phyloP scores from a whole-genome alignment of 805 yeast genomes.

The Alloascoidea africana region DNA sequence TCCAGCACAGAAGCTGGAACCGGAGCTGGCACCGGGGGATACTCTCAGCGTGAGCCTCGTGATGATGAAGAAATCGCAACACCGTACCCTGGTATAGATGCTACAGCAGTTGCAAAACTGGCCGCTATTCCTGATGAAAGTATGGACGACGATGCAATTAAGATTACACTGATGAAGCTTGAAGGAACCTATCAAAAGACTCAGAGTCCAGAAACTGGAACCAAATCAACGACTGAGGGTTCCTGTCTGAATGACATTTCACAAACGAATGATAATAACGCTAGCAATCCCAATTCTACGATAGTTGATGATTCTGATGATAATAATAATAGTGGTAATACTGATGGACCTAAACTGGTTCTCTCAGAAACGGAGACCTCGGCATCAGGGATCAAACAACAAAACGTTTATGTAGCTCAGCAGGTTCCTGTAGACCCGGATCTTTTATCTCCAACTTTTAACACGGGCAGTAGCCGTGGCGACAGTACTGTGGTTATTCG shows the following conservation, averaged over 20 bases:
- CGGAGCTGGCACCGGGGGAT: conserved; percentile 13
- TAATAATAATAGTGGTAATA: conserved; percentile 5
- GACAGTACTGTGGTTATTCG: too few species aligned
- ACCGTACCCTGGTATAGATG: conserved; percentile 34
- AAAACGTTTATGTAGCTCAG: too few species aligned
- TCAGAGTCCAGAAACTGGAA: conserved; percentile 7
- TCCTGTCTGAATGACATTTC: too few species aligned
- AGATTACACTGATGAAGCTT: conserved; percentile 58
- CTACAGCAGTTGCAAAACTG: conserved; percentile 54
- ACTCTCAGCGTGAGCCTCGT: too few species aligned
- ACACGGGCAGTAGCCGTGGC: neutral
- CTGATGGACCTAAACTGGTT: neutral
- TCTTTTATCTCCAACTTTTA: neutral
- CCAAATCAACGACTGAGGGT: conserved; percentile 7
- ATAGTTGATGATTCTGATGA: neutral
- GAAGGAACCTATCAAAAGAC: conserved; percentile 40
- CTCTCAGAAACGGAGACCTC: too few species aligned
- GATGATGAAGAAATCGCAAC: too few species aligned
- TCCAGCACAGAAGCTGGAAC: conserved; percentile 16
- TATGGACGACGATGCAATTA: conserved; percentile 52
- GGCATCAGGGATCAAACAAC: too few species aligned
- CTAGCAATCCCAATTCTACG: neutral
- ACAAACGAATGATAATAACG: neutral
- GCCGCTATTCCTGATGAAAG: conserved; percentile 80
- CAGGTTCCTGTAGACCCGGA: too few species aligned